Evolutionary conservation across 371 early-diverging fungal genomes (phyloP), one percentile per base, ranked within the genome.

Genomic region (Mortierella sp.): DNA sequence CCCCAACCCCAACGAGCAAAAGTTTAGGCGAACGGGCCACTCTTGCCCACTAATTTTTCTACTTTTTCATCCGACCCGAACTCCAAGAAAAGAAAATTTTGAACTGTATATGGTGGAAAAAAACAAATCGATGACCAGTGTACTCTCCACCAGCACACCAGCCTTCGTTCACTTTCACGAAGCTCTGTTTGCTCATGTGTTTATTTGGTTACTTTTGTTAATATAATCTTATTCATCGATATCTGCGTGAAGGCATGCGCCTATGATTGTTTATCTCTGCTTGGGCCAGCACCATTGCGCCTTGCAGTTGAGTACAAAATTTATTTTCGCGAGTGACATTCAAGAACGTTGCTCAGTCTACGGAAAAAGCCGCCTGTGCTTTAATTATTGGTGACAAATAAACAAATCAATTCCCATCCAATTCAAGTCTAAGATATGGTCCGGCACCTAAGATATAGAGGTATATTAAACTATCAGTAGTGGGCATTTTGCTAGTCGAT

Each of bases 211-310:
- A n/a, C n/a, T n/a, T n/a, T n/a, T 53, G 6, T 53, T 53, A 53
- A 22, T 28, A 53, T 53, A 53, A 53, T 53, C 53, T 53, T 53
- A 53, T 53, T 53, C 53, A 53, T 53, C 53, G 9, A 53, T 1
- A 28, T 12, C 26, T 15, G 28, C 26, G 53, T 37, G 40, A 37
- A 37, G 40, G 45, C 45, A 45, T 45, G 45, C 45, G 45, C 45
- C 19, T 45, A 19, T 45, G 13, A 45, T 45, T 45, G 17, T 53
- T 53, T 53, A 53, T 53, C 53, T 53, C 28, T 53, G 53, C 53
- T 53, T 26, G 13, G 53, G 17, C 53, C 53, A 53, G 26, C 53
- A 53, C 13, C 9, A 22, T 23, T 22, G 45, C 23, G 53, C 15
- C 10, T 28, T 53, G 8, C 26, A 53, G 47, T 19, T n/a, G 22